phyloP scores from a whole-genome alignment of 805 yeast genomes.

The Komagataella ulmi region DNA sequence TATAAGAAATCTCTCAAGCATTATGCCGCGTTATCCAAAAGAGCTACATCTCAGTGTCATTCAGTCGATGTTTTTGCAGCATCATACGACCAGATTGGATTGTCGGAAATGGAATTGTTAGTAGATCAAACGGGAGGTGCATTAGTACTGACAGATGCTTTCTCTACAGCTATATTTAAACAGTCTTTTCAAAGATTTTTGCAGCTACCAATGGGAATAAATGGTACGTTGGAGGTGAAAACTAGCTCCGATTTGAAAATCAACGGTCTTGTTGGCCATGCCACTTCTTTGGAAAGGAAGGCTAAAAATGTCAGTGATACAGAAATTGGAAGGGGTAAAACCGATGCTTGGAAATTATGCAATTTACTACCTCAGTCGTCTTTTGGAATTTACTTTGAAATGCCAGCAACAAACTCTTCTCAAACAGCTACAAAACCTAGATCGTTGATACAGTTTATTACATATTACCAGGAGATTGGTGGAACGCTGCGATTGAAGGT shows the following conservation, averaged over 20 bases:
- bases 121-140: constrained; percentile 49
- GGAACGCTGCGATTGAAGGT: constrained; percentile 47
- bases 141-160: constrained; percentile 50
- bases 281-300: constrained; percentile 27
- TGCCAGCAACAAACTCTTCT: constrained; percentile 14
- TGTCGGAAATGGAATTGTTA: constrained; percentile 50
- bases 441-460: constrained; percentile 36
- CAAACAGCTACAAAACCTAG: constrained; percentile 18
- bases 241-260: constrained; percentile 35
- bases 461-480: constrained; percentile 48
- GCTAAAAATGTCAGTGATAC: constrained; percentile 20
- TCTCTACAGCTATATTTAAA: constrained; percentile 53
- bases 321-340: constrained; percentile 32
- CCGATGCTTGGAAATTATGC: constrained; percentile 49
- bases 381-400: constrained; percentile 45
- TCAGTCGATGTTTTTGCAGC: constrained; percentile 49
- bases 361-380: constrained; percentile 43
- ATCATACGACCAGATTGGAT: constrained; percentile 56
- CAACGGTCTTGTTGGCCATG: constrained; percentile 54
- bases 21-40: constrained; percentile 35
- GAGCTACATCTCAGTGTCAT: constrained; percentile 35
- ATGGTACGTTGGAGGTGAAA: constrained; percentile 47
- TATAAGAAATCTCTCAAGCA: constrained; percentile 30
- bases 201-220: constrained; percentile 35
- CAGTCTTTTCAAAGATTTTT: constrained; percentile 43